Base-by-base conservation (phyloP, 768 basidiomycete genomes). In the Auriscalpium orientale region DNA sequence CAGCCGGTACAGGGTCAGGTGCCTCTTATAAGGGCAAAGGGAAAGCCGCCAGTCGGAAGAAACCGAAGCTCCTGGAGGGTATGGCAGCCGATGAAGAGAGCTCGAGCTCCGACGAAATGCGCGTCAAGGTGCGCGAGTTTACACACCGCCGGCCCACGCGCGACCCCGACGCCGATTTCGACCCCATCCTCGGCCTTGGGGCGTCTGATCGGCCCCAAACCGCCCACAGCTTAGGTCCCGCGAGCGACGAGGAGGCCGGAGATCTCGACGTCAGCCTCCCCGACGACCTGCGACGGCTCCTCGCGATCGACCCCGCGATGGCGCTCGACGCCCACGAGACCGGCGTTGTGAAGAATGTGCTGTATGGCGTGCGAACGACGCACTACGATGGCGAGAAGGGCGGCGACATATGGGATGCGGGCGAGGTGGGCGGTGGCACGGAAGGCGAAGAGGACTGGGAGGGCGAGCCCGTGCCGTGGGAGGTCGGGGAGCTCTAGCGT, bases 381-480 rank as follows among this genome's bases (percentile, higher is more conserved):
- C 76, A 79, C 64, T 87, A 87, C 65, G 79, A 89, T 57, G 74
- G 82, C 13, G 70, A 65, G 51, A 84, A 76, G 66, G 87, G 87
- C 16, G 87, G 85, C 3, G 80, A 85, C 55, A 81, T 90, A 56
- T 90, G 88, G 88, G 83, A 80, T 62, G 81, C 81, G 44, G 89
- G 89, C 21, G 89, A 91, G 67, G 72, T 73, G 50, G 73, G 76
- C 61, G 72, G 72, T 37, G 71, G 69, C 16, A 53, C 49, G 33
- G 56, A 66, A 40, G 63, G 57, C 36, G 67, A 67, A 36, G 71
- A 71, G 28, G 71, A 72, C 38, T 91, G 89, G 89, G 89, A 90
- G 69, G 82, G 85, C 37, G 89, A 90, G 68, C 84, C 85, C 38
- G 78, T 90, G 37, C 85, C 89, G 57, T 91, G 89, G 89, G 87